Evolutionary conservation across 2,329 filamentous ascomycete genomes (phyloP).

Genomic region (Neofusicoccum sp.): DNA sequence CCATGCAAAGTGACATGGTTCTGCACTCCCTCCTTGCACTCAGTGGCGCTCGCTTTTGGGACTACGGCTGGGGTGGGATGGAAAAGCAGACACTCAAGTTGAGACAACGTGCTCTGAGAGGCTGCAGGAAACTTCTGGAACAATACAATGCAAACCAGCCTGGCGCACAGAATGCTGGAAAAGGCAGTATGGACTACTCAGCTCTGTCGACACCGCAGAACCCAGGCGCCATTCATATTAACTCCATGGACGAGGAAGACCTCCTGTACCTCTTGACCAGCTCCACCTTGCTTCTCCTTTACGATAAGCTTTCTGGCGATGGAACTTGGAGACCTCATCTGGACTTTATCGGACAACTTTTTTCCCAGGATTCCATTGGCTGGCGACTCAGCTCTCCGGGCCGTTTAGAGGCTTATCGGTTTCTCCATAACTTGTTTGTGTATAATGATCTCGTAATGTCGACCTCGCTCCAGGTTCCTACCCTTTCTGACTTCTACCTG

Average conservation of each 20-base stretch:
- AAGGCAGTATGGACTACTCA: background rate
- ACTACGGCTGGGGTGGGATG: background rate
- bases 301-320: background rate
- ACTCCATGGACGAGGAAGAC: background rate
- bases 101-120: background rate
- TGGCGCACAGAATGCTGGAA: no score
- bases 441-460: background rate
- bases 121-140: background rate
- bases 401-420: background rate
- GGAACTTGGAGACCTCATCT: background rate
- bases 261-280: background rate
- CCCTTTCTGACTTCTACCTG: background rate
- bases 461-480: background rate
- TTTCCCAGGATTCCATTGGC: background rate
- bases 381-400: background rate
- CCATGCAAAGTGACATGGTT: constrained; percentile 2
- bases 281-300: background rate
- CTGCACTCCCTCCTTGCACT: background rate
- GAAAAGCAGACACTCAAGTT: background rate
- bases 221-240: background rate
- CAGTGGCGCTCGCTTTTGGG: background rate
- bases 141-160: background rate
- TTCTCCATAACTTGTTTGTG: background rate
- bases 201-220: background rate
- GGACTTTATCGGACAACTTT: background rate